Evolutionary conservation across 257 asterid genomes (phyloP).

Genomic region (Solanum sitiens): DNA sequence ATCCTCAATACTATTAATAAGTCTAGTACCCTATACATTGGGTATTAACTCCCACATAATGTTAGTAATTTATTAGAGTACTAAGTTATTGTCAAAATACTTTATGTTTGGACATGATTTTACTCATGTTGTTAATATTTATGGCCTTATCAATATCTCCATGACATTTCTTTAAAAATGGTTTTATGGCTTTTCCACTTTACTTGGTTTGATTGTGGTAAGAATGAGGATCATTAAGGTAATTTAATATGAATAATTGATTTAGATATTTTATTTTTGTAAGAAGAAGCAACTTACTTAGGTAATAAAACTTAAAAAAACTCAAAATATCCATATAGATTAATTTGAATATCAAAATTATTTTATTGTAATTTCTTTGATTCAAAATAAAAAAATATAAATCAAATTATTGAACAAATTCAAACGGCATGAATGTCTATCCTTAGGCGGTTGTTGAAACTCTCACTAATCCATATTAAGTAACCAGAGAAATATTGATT

Average conservation of each 20-base stretch:
- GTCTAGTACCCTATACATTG: neutral
- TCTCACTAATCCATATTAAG: no score
- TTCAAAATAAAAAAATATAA: neutral
- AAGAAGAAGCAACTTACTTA: neutral
- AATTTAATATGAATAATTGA: neutral
- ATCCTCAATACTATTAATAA: neutral
- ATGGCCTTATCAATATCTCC: no score
- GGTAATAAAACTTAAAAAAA: neutral
- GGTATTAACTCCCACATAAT: neutral
- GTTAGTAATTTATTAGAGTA: no score
- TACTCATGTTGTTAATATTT: no score
- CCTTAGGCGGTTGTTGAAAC: neutral
- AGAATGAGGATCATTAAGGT: neutral
- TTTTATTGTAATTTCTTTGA: neutral
- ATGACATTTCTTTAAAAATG: no score
- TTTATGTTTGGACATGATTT: no score
- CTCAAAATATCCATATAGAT: neutral
- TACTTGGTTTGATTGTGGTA: neutral
- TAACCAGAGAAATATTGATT: neutral
- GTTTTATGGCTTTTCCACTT: neutral
- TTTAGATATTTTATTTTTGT: neutral
- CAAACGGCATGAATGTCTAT: neutral
- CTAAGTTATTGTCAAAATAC: neutral
- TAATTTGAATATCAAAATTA: neutral
- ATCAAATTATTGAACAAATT: neutral